Evolutionary conservation across 2,329 filamentous ascomycete species (phyloP), one percentile per base, ranked within the genome.

Genomic region (Cryphonectria nitschkei): DNA sequence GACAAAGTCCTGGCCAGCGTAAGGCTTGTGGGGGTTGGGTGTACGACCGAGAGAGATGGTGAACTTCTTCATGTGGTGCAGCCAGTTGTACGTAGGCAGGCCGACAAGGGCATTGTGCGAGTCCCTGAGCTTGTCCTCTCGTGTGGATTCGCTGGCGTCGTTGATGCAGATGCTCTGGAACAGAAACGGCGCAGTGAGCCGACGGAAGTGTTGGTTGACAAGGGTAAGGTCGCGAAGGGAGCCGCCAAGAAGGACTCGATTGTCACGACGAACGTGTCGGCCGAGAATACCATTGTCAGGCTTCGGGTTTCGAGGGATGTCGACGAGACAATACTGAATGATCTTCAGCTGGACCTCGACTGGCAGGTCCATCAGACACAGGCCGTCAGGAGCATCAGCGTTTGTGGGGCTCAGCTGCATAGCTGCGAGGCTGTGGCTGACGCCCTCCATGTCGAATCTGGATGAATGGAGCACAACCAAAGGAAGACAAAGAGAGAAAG

Each of bases 31-130:
- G 3, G 70, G 68, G 32, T 72, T 65, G 1, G 70, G 68, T 1
- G 68, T 65, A 37, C 70, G 68, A 34, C 68, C 68, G 7, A 72
- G 46, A 1, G 70, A 72, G n/a, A 72, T 26, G 19, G 70, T 72
- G 50, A 72, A 67, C 26, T 67, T 70, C 29, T 72, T 19, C 46
- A 67, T 67, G 22, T 67, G 46, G 4, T 52, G 56, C 46, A 72
- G 41, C 19, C 64, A 66, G 16, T 67, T 22, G 9, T 39, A 37
- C 11, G 41, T 65, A 1, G 8, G 37, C 7, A 62, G 39, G 19
- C 22, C 50, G 29, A 64, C 14, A 1, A 70, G 62, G 19, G 37
- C 14, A 26, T 67, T 26, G 26, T 64, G 65, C 6, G 63, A 60
- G 16, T 70, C 52, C 26, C 62, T 52, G 43, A 72, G 68, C n/a